Evolutionary conservation across 768 basidiomycete species (phyloP), one percentile per base, ranked within the genome.

Genomic region (Vishniacozyma victoriae): DNA sequence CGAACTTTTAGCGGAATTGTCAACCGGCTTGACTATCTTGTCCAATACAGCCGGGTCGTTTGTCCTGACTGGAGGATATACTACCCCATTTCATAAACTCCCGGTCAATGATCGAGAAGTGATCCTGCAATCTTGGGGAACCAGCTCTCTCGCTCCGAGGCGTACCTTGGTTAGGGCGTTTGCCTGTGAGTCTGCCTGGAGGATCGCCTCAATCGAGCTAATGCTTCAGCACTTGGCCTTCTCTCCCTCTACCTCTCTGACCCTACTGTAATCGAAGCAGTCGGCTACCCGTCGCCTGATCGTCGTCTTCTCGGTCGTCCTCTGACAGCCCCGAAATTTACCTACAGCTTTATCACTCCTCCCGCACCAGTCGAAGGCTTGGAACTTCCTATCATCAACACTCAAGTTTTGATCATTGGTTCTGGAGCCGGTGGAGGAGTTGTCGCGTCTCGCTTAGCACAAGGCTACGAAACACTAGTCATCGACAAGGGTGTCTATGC

Each of bases 341-440:
- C 35, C 18, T 44, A 41, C 38, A 24, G 25, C 35, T 54, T 54
- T 20, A 38, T 41, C 24, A 39, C 31, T 26, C 40, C 41, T 27
- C 26, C 18, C 5, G 33, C 44, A 25, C 33, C 42, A 13, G 18
- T 27, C 19, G 40, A n/a, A 14, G n/a, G 7, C 22, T 31, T 19
- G 18, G 18, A 5, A 27, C 14, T 23, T 16, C 15, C 42, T 1
- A 16, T 47, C 33, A 22, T 59, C 50, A 48, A 62, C 16, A 59
- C 61, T 11, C 57, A 62, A 33, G 44, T 59, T 36, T 48, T 62
- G 23, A 46, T 62, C 42, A 45, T 62, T 38, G 61, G 61, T 0
- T 56, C 57, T 3, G 61, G 61, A 2, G 54, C 61, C 0, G 61
- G 61, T 12, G 61, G 61, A 0, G 61, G 61, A 7, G 61, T 62